Base-by-base conservation (phyloP, 2,329 filamentous ascomycete species). In the Aspergillus versicolor region DNA sequence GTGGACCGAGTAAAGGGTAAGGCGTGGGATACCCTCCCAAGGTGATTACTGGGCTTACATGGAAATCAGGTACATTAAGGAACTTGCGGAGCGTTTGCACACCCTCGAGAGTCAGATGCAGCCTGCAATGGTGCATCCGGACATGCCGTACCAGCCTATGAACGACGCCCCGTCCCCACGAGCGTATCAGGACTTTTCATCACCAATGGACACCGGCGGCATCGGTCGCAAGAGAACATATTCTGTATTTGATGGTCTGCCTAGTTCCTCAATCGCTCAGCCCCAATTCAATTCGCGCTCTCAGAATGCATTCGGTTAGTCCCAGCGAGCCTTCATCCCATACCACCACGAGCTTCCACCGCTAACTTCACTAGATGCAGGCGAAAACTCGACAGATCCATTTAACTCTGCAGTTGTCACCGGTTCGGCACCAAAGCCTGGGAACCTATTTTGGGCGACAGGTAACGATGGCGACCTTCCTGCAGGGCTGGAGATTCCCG, bases 1-100 rank as follows among this genome's bases (percentile, higher is more conserved):
- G 90, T 59, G 91, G 92, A 2, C 91, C 92, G 3, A 94, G 89
- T 70, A 96, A 96, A 82, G 92, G 92, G 82, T 90, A 81, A 66
- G 63, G 61, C 27, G 34, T 27, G 38, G 22, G 27, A 12, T 52
- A 46, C 37, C 27, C 24, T 4, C 4, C 15, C 3, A 5, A 47
- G 27, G 17, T 55, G 47, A 58, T 55, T 46, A 58, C 44, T 42
- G 30, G 21, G 58, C 67, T 70, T 45, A 70, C 61, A 56, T 46
- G 46, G 41, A 17, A 47, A 45, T 58, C 66, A 90, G 88, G 15
- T 96, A 96, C 67, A 96, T 96, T 72, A 96, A 95, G 71, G 91
- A 96, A 72, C 82, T 96, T 21, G 91, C 91, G 22, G 91, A 96
- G 69, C 82, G 92, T 24, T 86, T 96, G 58, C 87, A 92, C 66